These are phyloP conservation scores for Trichosanthes truncata DNA, from an alignment of 306 rosid species.

Conservation along the genomic window DNA sequence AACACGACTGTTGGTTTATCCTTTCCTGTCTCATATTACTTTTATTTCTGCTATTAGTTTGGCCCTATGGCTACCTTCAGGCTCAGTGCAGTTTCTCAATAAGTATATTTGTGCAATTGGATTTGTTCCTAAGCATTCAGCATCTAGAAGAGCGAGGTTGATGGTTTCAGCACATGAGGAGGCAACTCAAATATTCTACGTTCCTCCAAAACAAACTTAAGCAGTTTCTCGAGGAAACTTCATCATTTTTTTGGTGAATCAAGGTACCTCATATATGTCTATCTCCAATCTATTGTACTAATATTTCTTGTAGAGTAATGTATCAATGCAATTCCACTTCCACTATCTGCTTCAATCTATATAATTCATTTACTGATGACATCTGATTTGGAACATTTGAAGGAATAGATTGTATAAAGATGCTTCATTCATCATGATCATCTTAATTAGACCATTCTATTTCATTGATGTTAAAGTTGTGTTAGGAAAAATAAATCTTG, in stretches of 20 bases:
- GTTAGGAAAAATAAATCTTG: too few species aligned
- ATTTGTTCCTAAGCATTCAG: slow-evolving; percentile 66
- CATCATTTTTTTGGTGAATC: too few species aligned
- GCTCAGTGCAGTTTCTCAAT: not conserved
- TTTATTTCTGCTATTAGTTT: too few species aligned
- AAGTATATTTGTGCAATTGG: slow-evolving; percentile 40
- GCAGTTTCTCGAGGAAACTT: slow-evolving; percentile 70
- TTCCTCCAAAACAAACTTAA: slow-evolving; percentile 87
- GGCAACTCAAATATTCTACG: slow-evolving; percentile 73
- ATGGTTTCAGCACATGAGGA: slow-evolving; percentile 58
- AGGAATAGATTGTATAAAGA: not conserved
- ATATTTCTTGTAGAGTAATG: not conserved
- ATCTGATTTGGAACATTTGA: not conserved
- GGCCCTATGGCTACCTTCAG: not conserved
- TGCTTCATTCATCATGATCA: not conserved
- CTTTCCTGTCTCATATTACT: too few species aligned
- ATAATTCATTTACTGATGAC: not conserved
- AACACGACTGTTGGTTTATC: too few species aligned
- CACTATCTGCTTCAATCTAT: not conserved
- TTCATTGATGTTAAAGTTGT: too few species aligned
- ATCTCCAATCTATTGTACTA: not conserved
- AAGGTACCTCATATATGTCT: too few species aligned
- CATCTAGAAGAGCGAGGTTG: slow-evolving; percentile 67
- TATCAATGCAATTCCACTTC: not conserved
- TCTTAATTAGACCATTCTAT: not conserved